These are phyloP conservation scores for Aspergillus tubingensis DNA, from an alignment of 2,329 filamentous ascomycete genomes.

Conservation along the genomic window DNA sequence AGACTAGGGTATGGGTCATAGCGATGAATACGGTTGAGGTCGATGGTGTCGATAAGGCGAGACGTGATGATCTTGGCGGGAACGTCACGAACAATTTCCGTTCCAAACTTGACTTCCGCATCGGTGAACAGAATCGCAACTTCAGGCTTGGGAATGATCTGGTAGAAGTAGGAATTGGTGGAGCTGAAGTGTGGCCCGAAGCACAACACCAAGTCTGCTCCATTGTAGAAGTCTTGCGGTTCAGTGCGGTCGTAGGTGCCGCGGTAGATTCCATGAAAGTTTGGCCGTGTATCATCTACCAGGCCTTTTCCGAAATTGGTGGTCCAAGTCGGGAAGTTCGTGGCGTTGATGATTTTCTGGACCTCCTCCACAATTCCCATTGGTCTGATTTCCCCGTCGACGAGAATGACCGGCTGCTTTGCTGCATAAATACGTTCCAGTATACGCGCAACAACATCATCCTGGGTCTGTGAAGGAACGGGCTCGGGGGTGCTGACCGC, in stretches of 20 bases:
- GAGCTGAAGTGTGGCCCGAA: slow-evolving; percentile 38
- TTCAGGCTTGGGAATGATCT: neutral
- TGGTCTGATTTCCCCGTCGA: slow-evolving; percentile 51
- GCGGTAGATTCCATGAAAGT: slow-evolving; percentile 52
- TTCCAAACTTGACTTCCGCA: neutral
- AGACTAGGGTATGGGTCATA: neutral
- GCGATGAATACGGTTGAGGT: neutral
- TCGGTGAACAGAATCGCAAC: neutral
- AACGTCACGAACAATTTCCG: neutral
- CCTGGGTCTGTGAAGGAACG: neutral
- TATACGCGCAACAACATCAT: slow-evolving; percentile 33
- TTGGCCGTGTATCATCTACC: slow-evolving; percentile 49
- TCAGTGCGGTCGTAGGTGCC: slow-evolving; percentile 16
- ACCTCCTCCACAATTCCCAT: slow-evolving; percentile 44
- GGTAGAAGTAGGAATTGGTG: neutral
- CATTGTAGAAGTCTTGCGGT: slow-evolving; percentile 33
- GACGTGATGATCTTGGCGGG: neutral
- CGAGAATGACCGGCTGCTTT: slow-evolving; percentile 52
- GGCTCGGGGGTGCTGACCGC: slow-evolving; percentile 11
- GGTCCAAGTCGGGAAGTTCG: slow-evolving; percentile 50
- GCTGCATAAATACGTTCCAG: slow-evolving; percentile 45
- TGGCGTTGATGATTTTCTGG: slow-evolving; percentile 45
- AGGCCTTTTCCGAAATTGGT: slow-evolving; percentile 53
- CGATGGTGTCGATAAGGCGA: neutral
- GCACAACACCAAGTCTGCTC: slow-evolving; percentile 40